Conservation (phyloP, 192 early-diverging fungal genomes). For the Backusella westeae region DNA sequence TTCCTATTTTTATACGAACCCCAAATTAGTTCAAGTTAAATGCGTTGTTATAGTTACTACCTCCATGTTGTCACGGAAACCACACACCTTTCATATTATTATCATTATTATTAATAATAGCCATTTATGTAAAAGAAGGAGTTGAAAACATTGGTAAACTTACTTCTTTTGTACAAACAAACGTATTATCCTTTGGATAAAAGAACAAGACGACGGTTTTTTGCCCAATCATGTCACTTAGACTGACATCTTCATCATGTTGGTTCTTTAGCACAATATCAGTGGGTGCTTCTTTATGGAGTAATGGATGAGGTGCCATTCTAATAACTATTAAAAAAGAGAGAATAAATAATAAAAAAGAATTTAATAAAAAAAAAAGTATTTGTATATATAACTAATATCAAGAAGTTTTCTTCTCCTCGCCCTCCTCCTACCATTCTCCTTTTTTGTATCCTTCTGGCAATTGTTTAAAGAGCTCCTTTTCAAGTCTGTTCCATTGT, state of each 20-base stretch:
- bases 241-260: slow-evolving; percentile 23
- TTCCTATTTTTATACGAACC: neutral
- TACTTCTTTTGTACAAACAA: slow-evolving; percentile 39
- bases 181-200: slow-evolving; percentile 40
- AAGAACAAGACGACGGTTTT: slow-evolving; percentile 33
- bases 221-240: slow-evolving; percentile 31
- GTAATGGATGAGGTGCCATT: slow-evolving; percentile 27
- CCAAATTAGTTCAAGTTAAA: too few relatives aligned
- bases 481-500: neutral
- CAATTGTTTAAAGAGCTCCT: neutral
- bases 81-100: slow-evolving; percentile 27
- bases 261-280: slow-evolving; percentile 34
- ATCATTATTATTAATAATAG: neutral
- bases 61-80: slow-evolving; percentile 38
- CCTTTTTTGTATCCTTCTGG: neutral
- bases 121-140: neutral
- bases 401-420: neutral
- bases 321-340: neutral
- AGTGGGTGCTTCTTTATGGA: slow-evolving; percentile 31
- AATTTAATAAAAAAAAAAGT: neutral
- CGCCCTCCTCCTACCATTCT: neutral
- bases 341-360: neutral
- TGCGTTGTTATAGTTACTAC: neutral
- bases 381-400: neutral
- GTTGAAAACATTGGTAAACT: neutral